Evolutionary conservation across 1,139 yeast species (phyloP), one percentile per base, ranked within the genome.

Genomic region (Yamadazyma spencermartinsiae): DNA sequence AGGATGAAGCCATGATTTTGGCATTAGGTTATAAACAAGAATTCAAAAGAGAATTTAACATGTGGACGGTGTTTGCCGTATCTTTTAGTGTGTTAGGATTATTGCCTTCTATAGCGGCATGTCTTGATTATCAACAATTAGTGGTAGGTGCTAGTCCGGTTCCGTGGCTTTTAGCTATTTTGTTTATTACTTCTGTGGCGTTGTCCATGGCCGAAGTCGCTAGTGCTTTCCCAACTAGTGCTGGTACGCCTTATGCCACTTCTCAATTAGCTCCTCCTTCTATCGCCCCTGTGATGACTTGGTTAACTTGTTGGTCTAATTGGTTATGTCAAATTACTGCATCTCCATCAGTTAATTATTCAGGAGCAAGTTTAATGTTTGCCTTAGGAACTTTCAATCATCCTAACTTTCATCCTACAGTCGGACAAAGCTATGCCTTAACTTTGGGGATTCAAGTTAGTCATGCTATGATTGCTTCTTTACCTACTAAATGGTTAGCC

Each of bases 11-110:
- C 12, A 62, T 72, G 58, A 76, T 79, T 35, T 56, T 78, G 50
- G 82, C 84, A 13, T 68, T 83, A 51, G 92, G 92, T 31, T 84
- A 84, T 56, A 80, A 80, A 54, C 86, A 79, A 49, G 90, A 84
- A 54, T 79, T 84, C 57, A 78, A 78, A 52, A 76, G 92, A 56
- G 87, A 84, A 49, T 80, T 81, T 46, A 72, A 79, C 4, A 55
- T 80, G 18, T 73, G 79, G 66, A 72, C 86, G 4, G 74, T 83
- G 1, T 76, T 83, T 44, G 79, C 82, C 30, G 86, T 82, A 19
- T 81, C 88, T 11, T 84, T 84, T 60, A 78, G 86, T 11, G 86
- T 84, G 38, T 69, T 84, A 54, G 86, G 89, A 5, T 66, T 84
- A 40, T 68, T 84, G 39, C 90, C 92, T 2, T 82, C 88, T 9